These are phyloP conservation scores for Zalerion maritima DNA, from an alignment of 495 filamentous ascomycete genomes.

Conservation along the genomic window DNA sequence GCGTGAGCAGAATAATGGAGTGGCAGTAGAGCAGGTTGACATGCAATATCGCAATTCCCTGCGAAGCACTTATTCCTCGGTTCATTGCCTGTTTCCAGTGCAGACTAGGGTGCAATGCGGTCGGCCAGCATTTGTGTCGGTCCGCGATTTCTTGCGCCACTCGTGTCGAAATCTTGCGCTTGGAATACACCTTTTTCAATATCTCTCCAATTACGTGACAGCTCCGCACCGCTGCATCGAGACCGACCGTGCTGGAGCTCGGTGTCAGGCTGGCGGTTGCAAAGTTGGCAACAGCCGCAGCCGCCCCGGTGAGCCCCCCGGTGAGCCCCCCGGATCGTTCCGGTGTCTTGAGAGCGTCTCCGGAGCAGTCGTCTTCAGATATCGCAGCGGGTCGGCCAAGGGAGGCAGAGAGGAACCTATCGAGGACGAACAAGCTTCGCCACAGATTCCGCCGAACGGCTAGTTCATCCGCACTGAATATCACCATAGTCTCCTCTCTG, in stretches of 20 bases:
- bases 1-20: constrained; percentile 56
- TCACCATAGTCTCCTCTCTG: constrained; percentile 42
- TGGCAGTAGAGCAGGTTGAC: constrained; percentile 57
- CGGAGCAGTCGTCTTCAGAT: constrained; percentile 46
- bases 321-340: constrained; percentile 21
- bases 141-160: constrained; percentile 53
- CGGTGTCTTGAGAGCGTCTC: constrained; percentile 27
- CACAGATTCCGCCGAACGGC: constrained; percentile 38
- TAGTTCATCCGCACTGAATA: constrained; percentile 31
- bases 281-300: constrained; percentile 13
- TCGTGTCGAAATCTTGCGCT: constrained; percentile 50
- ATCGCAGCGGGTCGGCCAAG: constrained; percentile 47
- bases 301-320: constrained; percentile 14
- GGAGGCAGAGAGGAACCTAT: constrained; percentile 43
- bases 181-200: constrained; percentile 53
- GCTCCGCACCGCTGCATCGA: constrained; percentile 40
- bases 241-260: constrained; percentile 12
- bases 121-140: constrained; percentile 34
- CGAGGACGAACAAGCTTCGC: constrained; percentile 46
- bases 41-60: constrained; percentile 51
- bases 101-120: constrained; percentile 26
- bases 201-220: constrained; percentile 53
- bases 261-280: constrained; percentile 1
- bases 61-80: constrained; percentile 27
- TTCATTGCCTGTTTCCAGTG: constrained; percentile 35